A percentile compares a stretch with the other conserved stretches of the same genome.
Evolutionary conservation across 2,329 filamentous ascomycete species (phyloP).

Genomic region (Ophiostoma ulmi): DNA sequence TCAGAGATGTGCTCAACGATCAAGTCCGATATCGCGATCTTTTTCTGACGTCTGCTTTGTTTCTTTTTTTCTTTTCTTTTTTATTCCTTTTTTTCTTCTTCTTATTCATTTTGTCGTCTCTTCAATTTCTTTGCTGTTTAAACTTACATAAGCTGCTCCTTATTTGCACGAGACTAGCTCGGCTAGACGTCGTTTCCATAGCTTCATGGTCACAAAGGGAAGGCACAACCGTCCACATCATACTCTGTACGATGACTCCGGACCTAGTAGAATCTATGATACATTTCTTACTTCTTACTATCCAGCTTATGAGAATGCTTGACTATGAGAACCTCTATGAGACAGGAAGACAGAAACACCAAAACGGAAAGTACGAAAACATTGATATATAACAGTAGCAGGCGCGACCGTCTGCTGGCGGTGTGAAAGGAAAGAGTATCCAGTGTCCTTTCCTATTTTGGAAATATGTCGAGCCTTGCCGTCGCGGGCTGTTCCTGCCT

Average conservation of each 20-base stretch:
- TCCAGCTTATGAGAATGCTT: not conserved
- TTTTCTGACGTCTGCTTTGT: slow-evolving; percentile 8
- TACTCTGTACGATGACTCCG: not conserved
- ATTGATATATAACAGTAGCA: not conserved
- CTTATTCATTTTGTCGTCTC: not conserved
- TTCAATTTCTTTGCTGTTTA: not conserved
- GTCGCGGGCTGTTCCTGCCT: slow-evolving; percentile 14
- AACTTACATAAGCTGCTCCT: not conserved
- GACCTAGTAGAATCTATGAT: slow-evolving; percentile 4
- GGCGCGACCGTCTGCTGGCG: not conserved
- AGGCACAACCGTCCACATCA: slow-evolving; percentile 3
- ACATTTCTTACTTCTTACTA: not conserved
- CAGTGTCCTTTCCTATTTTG: not conserved
- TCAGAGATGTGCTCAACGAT: slow-evolving; percentile 13
- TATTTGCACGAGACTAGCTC: not conserved
- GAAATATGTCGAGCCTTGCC: slow-evolving; percentile 10
- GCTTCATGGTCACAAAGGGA: not conserved
- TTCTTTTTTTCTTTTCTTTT: not conserved
- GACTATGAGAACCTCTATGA: not conserved
- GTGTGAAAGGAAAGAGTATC: not conserved
- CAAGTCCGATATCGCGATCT: slow-evolving; percentile 6
- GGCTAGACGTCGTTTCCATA: slow-evolving; percentile 10
- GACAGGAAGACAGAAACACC: not conserved
- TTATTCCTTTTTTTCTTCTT: not conserved
- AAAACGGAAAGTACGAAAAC: not conserved